phyloP scores from a whole-genome alignment of 2,329 filamentous ascomycete genomes.

The Aspergillus sergii region DNA sequence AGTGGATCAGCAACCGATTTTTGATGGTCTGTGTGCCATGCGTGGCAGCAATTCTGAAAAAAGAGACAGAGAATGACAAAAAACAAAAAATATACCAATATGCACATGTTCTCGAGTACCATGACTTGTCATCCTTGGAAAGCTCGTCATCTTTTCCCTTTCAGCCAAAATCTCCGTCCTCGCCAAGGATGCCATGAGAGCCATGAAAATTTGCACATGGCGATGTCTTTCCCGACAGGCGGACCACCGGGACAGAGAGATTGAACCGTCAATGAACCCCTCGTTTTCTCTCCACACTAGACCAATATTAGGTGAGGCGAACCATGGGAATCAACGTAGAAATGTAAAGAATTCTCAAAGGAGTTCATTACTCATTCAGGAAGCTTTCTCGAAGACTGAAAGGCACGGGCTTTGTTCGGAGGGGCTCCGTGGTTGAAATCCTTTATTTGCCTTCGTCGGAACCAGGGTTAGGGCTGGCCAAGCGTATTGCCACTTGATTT shows the following conservation, averaged over 20 bases:
- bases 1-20: not conserved
- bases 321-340: not conserved
- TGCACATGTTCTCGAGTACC: not conserved
- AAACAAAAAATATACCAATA: not conserved
- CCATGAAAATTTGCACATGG: not conserved
- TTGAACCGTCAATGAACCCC: not conserved
- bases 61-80: not conserved
- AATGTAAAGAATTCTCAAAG: not conserved
- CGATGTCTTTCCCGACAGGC: not conserved
- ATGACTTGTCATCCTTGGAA: not conserved
- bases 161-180: not conserved
- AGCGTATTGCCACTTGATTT: not conserved
- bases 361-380: not conserved
- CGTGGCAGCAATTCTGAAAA: not conserved
- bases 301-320: not conserved
- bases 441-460: slow-evolving; percentile 3
- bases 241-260: too few species aligned
- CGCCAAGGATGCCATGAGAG: not conserved
- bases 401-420: not conserved
- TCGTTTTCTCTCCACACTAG: not conserved
- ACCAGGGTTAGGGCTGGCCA: slow-evolving; percentile 7
- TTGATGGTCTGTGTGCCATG: too few species aligned
- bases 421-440: not conserved
- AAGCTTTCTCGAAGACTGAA: not conserved
- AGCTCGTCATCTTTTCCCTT: not conserved